Evolutionary conservation across 176 grass and related monocot genomes (phyloP).

Genomic region (Oropetium thomaeum): DNA sequence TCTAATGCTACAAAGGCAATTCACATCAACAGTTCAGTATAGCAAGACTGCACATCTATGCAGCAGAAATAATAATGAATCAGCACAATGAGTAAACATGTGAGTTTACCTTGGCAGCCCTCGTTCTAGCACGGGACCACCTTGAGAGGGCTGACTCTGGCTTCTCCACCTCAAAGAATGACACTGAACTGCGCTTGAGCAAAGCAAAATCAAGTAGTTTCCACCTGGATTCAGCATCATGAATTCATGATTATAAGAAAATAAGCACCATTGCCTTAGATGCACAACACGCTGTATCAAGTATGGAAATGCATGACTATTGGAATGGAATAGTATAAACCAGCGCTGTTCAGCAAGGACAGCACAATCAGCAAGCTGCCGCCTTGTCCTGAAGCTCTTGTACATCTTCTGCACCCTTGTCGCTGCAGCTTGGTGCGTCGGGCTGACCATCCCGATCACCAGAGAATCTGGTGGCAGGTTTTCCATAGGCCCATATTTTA

Average conservation of each 20-base stretch:
- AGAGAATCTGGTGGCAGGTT: constrained; percentile 35
- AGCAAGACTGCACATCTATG: not conserved
- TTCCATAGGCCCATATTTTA: constrained; percentile 40
- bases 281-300: not conserved
- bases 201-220: constrained; percentile 80
- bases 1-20: not conserved
- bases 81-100: not conserved
- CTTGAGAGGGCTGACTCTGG: constrained; percentile 67
- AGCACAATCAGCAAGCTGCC: constrained; percentile 85
- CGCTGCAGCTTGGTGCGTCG: constrained; percentile 64
- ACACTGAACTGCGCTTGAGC: constrained; percentile 79
- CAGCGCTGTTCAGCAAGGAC: constrained; percentile 88
- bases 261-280: not conserved
- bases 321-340: constrained; percentile 40
- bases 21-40: not conserved
- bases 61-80: not conserved
- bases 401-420: constrained; percentile 82
- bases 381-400: constrained; percentile 85
- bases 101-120: constrained; percentile 70
- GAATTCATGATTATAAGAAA: constrained; percentile 17
- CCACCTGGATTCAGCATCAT: constrained; percentile 56
- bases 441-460: constrained; percentile 48
- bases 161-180: constrained; percentile 74
- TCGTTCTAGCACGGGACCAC: constrained; percentile 83
- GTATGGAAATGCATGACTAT: constrained; percentile 4